Conservation (phyloP, 2,329 filamentous ascomycete species). For the Aspergillus sp. region DNA sequence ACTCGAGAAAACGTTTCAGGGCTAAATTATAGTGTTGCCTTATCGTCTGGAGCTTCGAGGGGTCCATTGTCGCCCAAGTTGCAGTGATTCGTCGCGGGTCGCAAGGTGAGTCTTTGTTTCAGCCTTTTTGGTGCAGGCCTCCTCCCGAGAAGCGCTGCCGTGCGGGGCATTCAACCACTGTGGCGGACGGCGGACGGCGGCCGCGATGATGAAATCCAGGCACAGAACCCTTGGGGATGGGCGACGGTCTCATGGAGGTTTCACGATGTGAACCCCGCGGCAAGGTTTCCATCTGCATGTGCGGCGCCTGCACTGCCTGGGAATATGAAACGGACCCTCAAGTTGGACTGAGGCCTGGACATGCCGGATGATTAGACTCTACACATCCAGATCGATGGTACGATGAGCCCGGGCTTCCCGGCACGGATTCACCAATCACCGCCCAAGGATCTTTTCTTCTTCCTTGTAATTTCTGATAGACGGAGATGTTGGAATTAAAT, state of each 20-base stretch:
- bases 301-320: background rate
- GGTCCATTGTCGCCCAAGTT: constrained; percentile 8
- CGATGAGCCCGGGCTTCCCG: too few relatives aligned
- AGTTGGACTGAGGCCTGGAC: background rate
- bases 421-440: background rate
- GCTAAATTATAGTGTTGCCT: constrained; percentile 40
- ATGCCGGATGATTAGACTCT: too few relatives aligned
- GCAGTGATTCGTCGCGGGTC: background rate
- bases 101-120: background rate
- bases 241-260: background rate
- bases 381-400: too few relatives aligned
- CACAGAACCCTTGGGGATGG: background rate
- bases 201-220: background rate
- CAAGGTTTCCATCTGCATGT: background rate
- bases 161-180: background rate
- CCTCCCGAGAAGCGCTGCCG: background rate
- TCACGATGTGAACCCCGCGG: background rate
- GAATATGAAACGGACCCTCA: background rate
- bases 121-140: background rate
- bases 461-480: background rate
- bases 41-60: constrained; percentile 28
- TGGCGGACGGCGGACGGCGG: background rate
- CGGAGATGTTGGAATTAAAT: background rate
- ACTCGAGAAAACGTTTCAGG: constrained; percentile 46
- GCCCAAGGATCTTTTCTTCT: background rate